These are phyloP conservation scores for Starmerella tilneyi DNA, from an alignment of 805 yeast genomes.

Conservation along the genomic window DNA sequence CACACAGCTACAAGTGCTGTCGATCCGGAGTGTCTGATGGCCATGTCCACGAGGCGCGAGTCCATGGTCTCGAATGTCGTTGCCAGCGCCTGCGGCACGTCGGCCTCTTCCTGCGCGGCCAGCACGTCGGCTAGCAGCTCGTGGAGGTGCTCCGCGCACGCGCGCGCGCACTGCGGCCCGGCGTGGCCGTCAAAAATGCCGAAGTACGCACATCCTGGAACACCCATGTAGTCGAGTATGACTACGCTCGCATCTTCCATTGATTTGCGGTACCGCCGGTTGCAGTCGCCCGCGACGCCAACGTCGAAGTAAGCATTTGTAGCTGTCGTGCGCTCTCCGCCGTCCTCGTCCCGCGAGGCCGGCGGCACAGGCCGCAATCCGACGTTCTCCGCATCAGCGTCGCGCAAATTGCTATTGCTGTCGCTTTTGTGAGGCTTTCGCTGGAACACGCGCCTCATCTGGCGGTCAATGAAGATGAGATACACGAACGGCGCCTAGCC, in stretches of 20 bases:
- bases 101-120: conserved; percentile 30
- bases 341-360: conserved; percentile 13
- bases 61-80: conserved; percentile 71
- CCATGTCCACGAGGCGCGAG: conserved; percentile 46
- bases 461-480: neutral
- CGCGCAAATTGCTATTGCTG: neutral
- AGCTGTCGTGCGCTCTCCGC: conserved; percentile 11
- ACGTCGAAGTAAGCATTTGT: conserved; percentile 47
- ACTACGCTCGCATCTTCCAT: conserved; percentile 97
- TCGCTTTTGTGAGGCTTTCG: neutral
- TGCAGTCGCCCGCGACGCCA: conserved; percentile 87
- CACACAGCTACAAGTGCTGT: conserved; percentile 92
- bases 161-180: conserved; percentile 81
- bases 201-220: conserved; percentile 79
- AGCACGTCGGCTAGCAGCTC: conserved; percentile 37
- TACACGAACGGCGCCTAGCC: neutral
- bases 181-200: conserved; percentile 97
- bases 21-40: conserved; percentile 72
- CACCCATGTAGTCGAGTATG: conserved; percentile 83
- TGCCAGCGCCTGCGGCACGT: conserved; percentile 52
- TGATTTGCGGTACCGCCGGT: conserved; percentile 64
- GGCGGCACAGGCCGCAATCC: conserved; percentile 15
- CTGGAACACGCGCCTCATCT: conserved; percentile 9
- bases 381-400: neutral
- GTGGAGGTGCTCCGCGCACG: conserved; percentile 87